These are phyloP conservation scores for Macadamia tetraphylla DNA, from an alignment of 164 flowering plant species.

Conservation along the genomic window DNA sequence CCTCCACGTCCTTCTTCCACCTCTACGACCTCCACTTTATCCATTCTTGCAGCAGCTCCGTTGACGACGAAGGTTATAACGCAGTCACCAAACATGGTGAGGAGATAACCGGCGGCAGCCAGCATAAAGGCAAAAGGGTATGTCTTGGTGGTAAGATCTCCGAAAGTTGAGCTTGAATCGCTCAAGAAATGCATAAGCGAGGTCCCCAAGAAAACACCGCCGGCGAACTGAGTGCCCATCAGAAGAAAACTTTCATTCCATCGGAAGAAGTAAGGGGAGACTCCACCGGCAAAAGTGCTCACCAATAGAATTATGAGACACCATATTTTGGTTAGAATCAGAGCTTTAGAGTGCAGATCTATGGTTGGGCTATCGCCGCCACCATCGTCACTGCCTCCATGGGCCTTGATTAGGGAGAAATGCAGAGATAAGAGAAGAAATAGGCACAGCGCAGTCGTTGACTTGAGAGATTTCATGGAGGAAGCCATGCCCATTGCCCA, in stretches of 20 bases:
- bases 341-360: neutral
- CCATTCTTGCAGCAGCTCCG: slow-evolving; percentile 12
- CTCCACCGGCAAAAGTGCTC: slow-evolving; percentile 61
- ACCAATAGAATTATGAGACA: slow-evolving; percentile 62
- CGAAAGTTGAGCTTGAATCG: slow-evolving; percentile 52
- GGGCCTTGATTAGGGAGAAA: slow-evolving; percentile 23
- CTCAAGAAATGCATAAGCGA: slow-evolving; percentile 80
- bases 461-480: too few species aligned
- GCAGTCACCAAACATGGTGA: slow-evolving; percentile 78
- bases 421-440: slow-evolving; percentile 22
- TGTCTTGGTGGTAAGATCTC: slow-evolving; percentile 32
- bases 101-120: slow-evolving; percentile 59
- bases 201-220: slow-evolving; percentile 75
- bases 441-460: too few species aligned
- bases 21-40: slow-evolving; percentile 14
- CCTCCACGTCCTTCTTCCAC: slow-evolving; percentile 24
- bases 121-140: slow-evolving; percentile 84
- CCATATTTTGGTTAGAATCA: slow-evolving; percentile 51
- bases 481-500: too few species aligned
- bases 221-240: slow-evolving; percentile 83
- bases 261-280: slow-evolving; percentile 70
- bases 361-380: too few species aligned
- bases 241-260: slow-evolving; percentile 80
- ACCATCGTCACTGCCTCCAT: slow-evolving; percentile 20
- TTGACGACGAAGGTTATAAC: slow-evolving; percentile 22